Evolutionary conservation across 495 filamentous ascomycete genomes (phyloP), one percentile per base, ranked within the genome.

Genomic region (Penicillium maclennaniae): DNA sequence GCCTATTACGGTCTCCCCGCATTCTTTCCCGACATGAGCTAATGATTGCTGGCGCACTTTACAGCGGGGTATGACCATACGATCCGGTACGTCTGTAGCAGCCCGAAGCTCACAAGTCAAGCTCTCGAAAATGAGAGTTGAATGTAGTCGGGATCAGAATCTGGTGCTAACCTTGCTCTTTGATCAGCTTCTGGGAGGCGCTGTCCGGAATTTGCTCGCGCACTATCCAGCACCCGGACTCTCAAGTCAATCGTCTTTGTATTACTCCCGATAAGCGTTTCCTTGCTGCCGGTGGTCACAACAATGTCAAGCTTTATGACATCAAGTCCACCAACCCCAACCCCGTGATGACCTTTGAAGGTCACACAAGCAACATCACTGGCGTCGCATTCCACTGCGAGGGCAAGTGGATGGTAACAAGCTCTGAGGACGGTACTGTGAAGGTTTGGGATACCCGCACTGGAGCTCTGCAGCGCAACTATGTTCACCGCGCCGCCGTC

Each of bases 341-440:
- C 50, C 89, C 92, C 0, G 80, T 97, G 4, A 83, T 96, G 56
- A 87, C 87, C 36, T 97, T 98, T 63, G 92, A 97, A 53, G 93
- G 93, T 44, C 93, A 98, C 68, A 95, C 90, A 15, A 87, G 84
- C 58, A 98, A 98, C 59, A 83, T 98, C 66, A 98, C 93, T 0
- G 93, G 95, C 4, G 87, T 98, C 23, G 93, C 91, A 21, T 98
- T 97, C 65, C 93, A 98, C 69, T 96, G 91, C 62, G 93, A 98
- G 67, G 91, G 91, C 10, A 97, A 97, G 72, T 98, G 93, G 93
- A 97, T 98, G 91, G 92, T 97, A n/a, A 98, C 93, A 4, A 93
- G 89, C 70, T 95, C 89, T 36, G 93, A 98, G 67, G 93, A 98
- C 62, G 88, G 92, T 44, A 95, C 91, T 7, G 92, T 98, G 56